Conservation (phyloP, 73 alveolate species). For the Tetrahymena borealis region DNA sequence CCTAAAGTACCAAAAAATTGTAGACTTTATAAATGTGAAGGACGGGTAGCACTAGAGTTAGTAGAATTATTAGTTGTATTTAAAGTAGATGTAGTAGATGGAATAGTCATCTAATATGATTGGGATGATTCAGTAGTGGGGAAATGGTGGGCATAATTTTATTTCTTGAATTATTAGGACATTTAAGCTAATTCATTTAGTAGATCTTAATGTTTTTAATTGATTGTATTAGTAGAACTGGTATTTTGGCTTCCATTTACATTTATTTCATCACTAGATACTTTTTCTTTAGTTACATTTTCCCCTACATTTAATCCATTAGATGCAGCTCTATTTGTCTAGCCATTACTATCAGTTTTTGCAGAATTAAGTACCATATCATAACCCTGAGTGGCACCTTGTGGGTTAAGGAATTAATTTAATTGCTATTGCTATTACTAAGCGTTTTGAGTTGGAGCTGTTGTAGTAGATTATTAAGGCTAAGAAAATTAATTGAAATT, state of each 20-base stretch:
- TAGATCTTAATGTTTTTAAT: no score
- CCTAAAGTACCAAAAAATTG: neutral
- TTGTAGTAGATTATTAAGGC: neutral
- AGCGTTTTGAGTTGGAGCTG: neutral
- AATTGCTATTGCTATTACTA: neutral
- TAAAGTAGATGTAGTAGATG: neutral
- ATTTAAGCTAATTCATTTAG: neutral
- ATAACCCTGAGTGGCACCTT: neutral
- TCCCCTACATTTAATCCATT: neutral
- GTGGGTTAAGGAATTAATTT: neutral
- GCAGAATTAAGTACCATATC: neutral
- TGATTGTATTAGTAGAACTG: no score
- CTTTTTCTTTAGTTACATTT: neutral
- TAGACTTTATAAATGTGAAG: neutral
- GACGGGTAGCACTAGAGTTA: neutral
- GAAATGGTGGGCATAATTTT: neutral
- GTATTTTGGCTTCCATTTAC: neutral
- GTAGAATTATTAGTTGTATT: neutral
- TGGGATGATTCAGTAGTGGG: neutral
- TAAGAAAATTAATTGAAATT: neutral
- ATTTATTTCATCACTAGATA: neutral
- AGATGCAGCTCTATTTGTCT: neutral
- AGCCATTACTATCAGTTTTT: neutral
- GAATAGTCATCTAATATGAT: neutral
- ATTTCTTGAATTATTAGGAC: neutral